Evolutionary conservation across 2,329 filamentous ascomycete species (phyloP).

Genomic region (Sclerotinia borealis): DNA sequence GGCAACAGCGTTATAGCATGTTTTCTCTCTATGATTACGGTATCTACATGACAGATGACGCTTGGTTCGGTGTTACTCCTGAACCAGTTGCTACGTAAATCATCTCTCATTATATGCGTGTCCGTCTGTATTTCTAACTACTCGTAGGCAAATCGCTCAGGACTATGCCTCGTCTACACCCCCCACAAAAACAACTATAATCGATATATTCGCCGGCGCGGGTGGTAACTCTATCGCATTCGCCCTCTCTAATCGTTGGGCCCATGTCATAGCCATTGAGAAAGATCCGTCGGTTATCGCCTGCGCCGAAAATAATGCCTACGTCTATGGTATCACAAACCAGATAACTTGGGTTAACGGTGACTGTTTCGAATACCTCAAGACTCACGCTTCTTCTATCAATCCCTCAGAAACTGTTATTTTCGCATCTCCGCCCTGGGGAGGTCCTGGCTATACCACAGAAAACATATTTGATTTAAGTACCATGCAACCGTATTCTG

Average conservation of each 20-base stretch:
- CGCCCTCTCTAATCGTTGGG: constrained; percentile 72
- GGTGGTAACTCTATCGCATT: constrained; percentile 97
- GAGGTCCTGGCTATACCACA: constrained; percentile 58
- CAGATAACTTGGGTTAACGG: constrained; percentile 81
- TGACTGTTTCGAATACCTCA: constrained; percentile 62
- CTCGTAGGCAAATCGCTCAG: constrained; percentile 61
- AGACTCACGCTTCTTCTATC: constrained; percentile 18
- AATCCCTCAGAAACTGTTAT: constrained; percentile 40
- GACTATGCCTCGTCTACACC: constrained; percentile 52
- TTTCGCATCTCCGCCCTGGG: constrained; percentile 72
- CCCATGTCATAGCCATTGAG: constrained; percentile 82
- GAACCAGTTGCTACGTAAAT: constrained; percentile 79
- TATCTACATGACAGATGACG: constrained; percentile 83
- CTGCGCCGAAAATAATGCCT: constrained; percentile 89
- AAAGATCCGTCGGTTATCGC: constrained; percentile 71
- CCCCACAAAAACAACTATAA: constrained; percentile 40
- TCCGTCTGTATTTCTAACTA: constrained; percentile 1
- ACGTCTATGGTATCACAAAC: constrained; percentile 71
- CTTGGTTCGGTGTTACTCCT: constrained; percentile 96
- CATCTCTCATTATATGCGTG: not conserved
- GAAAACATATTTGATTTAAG: constrained; percentile 74
- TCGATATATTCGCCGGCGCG: constrained; percentile 87
- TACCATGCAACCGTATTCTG: constrained; percentile 82
- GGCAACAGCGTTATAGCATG: constrained; percentile 79
- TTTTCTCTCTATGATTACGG: constrained; percentile 85